phyloP scores from a whole-genome alignment of 106 monocot genomes.

The Platanthera zijinensis region DNA sequence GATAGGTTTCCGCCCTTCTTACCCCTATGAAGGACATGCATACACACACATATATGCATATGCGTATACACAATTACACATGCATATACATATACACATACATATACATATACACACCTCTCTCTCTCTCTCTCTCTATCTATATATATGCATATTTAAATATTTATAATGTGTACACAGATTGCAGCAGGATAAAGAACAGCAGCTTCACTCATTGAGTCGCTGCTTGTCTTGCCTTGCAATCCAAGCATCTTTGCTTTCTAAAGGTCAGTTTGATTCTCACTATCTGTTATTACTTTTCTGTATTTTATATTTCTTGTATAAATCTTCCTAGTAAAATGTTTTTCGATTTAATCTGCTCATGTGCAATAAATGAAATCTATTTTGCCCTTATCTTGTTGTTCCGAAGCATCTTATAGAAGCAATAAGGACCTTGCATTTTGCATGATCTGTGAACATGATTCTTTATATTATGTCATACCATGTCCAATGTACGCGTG shows the following conservation, averaged over 20 bases:
- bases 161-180: not conserved
- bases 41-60: no score
- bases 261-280: constrained; percentile 10
- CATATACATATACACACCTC: not conserved
- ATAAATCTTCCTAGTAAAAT: not conserved
- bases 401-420: not conserved
- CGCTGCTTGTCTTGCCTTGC: constrained; percentile 11
- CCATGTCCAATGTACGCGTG: not conserved
- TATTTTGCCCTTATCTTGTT: not conserved
- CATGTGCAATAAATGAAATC: not conserved
- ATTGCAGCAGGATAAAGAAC: constrained; percentile 10
- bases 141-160: not conserved
- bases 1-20: no score
- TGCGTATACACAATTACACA: no score
- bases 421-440: not conserved
- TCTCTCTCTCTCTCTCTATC: not conserved
- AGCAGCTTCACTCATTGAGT: not conserved
- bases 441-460: not conserved
- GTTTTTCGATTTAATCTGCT: not conserved
- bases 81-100: not conserved
- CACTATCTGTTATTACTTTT: not conserved
- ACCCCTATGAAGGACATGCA: no score
- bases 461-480: not conserved
- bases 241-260: constrained; percentile 10
- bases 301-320: not conserved